Evolutionary conservation across 2,329 filamentous ascomycete genomes (phyloP), one percentile per base, ranked within the genome.

Genomic region (Claviceps quebecensis): DNA sequence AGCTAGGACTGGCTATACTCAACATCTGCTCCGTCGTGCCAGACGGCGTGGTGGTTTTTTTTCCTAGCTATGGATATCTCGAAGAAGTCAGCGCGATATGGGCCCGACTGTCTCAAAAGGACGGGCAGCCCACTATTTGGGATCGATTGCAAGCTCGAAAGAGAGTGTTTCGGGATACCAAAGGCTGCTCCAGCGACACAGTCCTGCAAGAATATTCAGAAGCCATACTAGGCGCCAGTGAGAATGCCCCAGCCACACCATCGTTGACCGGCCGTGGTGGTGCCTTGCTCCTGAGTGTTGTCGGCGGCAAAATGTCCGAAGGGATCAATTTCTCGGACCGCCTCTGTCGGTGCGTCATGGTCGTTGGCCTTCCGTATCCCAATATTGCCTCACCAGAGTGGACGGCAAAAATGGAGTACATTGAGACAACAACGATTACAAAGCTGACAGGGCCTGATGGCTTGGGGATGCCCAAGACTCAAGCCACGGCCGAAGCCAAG

Each of bases 311-410:
- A 58, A 84, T 98, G 69, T 95, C 87, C 53, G 93, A 98, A 68
- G 93, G 93, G 57, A 98, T 98, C 70, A 98, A 98, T 68, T 98
- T 98, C 70, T 91, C 87, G 0, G 90, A 98, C 68, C 75, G 77
- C 3, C 80, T 98, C 0, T 93, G 93, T 1, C 83, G 93, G 26
- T 91, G 87, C 50, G 89, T 98, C 8, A 72, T 95, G 14, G 85
- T 97, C n/a, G 80, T 97, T 14, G 93, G 93, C 0, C 71, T 98
- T 4, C 93, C 93, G 0, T 98, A 94, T 59, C 89, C 93, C 0
- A 98, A 97, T 59, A 82, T 89, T 50, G 80, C 86, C 58, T 88
- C 86, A 9, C 83, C 89, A 1, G 88, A 96, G 61, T 97, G 91
- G 91, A 89, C 87, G 65, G 88, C 91, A 0, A 91, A 91, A 65